Evolutionary conservation across 768 basidiomycete genomes (phyloP).

Genomic region (Amanita pseudoporphyria): DNA sequence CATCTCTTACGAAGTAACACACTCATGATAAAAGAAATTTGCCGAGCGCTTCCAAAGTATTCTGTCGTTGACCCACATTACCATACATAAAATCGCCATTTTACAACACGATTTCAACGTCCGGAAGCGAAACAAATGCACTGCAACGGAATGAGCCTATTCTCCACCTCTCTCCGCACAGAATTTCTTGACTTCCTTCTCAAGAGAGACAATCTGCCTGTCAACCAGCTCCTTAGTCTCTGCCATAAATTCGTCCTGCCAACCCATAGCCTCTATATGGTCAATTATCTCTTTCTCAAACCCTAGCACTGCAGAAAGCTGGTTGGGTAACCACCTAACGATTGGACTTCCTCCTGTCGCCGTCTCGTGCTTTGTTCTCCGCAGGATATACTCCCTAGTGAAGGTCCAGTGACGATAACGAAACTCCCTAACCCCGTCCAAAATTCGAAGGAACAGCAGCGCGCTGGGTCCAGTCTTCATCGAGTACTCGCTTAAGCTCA

Average conservation of each 20-base stretch:
- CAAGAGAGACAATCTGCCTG: not conserved
- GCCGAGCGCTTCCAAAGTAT: too few species aligned
- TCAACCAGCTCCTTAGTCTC: not conserved
- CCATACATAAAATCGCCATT: too few species aligned
- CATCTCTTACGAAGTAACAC: too few species aligned
- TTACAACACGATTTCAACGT: too few species aligned
- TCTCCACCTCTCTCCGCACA: not conserved
- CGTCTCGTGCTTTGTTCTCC: conserved; percentile 16
- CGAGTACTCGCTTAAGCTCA: conserved; percentile 15
- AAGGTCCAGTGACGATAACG: conserved; percentile 24
- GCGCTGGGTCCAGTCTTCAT: conserved; percentile 11
- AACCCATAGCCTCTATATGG: not conserved
- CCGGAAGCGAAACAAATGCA: too few species aligned
- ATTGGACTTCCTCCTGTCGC: conserved; percentile 21
- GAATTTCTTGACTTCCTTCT: conserved; percentile 4
- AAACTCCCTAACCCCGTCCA: conserved; percentile 17
- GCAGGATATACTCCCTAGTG: conserved; percentile 23
- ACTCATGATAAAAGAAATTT: too few species aligned
- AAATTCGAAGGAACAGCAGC: conserved; percentile 15
- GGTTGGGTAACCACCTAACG: conserved; percentile 9
- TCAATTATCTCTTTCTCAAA: not conserved
- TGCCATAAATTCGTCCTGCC: not conserved
- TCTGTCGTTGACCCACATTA: not conserved
- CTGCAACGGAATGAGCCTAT: not conserved
- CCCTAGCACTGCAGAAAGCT: not conserved